Percentiles rank a stretch among this genome's conserved stretches.
phyloP scores from a whole-genome alignment of 2,329 filamentous ascomycete species.

The Ilyonectria destructans region DNA sequence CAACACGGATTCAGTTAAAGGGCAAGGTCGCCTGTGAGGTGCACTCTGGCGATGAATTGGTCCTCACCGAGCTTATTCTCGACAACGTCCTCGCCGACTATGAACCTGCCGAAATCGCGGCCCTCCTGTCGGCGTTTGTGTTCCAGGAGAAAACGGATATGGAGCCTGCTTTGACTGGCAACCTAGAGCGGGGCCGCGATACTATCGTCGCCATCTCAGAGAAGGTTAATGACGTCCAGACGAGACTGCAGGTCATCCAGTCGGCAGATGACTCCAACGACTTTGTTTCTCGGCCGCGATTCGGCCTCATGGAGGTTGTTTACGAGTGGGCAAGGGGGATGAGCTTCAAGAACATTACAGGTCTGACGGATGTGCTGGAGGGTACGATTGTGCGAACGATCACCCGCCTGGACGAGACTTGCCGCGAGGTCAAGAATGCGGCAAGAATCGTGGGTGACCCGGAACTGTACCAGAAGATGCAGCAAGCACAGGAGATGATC shows the following conservation, averaged over 20 bases:
- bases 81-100: slow-evolving; percentile 97
- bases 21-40: slow-evolving; percentile 99
- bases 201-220: slow-evolving; percentile 93
- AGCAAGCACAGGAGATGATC: slow-evolving; percentile 96
- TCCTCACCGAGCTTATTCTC: slow-evolving; percentile 94
- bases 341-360: slow-evolving; percentile 98
- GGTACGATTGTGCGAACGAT: slow-evolving; percentile 98
- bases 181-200: slow-evolving; percentile 85
- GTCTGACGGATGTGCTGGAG: slow-evolving; percentile 95
- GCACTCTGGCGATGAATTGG: slow-evolving; percentile 95
- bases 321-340: slow-evolving; percentile 99
- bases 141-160: slow-evolving; percentile 97
- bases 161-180: slow-evolving; percentile 85
- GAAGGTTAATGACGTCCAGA: slow-evolving; percentile 92
- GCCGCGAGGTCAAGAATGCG: slow-evolving; percentile 96
- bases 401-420: slow-evolving; percentile 94
- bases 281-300: slow-evolving; percentile 88
- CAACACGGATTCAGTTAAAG: slow-evolving; percentile 92
- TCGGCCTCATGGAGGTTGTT: slow-evolving; percentile 96
- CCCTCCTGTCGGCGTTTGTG: slow-evolving; percentile 92
- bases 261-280: slow-evolving; percentile 93
- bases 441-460: slow-evolving; percentile 96
- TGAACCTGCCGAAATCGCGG: slow-evolving; percentile 96
- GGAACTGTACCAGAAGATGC: slow-evolving; percentile 95
- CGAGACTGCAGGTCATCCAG: slow-evolving; percentile 91